Base-by-base conservation (phyloP, 2,329 filamentous ascomycete genomes). In the Aspergillus ruber region DNA sequence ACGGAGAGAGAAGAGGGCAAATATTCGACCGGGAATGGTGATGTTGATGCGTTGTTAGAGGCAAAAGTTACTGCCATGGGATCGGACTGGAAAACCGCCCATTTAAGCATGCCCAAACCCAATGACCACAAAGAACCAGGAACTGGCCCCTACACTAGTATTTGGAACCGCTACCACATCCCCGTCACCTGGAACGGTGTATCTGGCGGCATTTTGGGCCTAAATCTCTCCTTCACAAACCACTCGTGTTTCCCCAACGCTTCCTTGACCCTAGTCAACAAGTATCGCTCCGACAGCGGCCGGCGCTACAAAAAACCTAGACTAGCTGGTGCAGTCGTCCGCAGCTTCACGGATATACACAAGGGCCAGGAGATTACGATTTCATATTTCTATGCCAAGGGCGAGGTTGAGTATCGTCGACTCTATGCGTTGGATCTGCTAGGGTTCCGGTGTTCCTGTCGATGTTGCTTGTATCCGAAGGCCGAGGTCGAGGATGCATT, bases 231-330 rank as follows among this genome's bases (percentile, higher is more conserved):
- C 4, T 54, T 47, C 40, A 39, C 59, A 15, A 63, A 64, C 18
- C 61, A 64, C 48, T 50, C 56, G 3, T 64, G 61, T 29, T 33
- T 54, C 3, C 56, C 61, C 0, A 64, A 62, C 41, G 49, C 52
- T 8, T 47, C 53, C 15, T 52, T 50, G 12, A 49, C 46, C 7
- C 20, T 60, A 39, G 29, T 48, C n/a, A 44, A n/a, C 23, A 15
- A 39, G 3, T 50, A 48, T n/a, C 44, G 48, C 2, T 43, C 12
- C 9, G 40, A 43, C 32, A 15, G 47, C 8, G 21, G 38, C 21
- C 45, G 38, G 13, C 25, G 20, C 18, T 29, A 15, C 18, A 15
- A 12, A 13, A 44, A 32, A 21, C 40, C 48, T 2, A 27, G 10
- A 2, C 15, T 50, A 2, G 43, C 27, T 7, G 48, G 41, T 5